phyloP scores from a whole-genome alignment of 2,329 filamentous ascomycete genomes.

The Beauveria scarabaeidicola region DNA sequence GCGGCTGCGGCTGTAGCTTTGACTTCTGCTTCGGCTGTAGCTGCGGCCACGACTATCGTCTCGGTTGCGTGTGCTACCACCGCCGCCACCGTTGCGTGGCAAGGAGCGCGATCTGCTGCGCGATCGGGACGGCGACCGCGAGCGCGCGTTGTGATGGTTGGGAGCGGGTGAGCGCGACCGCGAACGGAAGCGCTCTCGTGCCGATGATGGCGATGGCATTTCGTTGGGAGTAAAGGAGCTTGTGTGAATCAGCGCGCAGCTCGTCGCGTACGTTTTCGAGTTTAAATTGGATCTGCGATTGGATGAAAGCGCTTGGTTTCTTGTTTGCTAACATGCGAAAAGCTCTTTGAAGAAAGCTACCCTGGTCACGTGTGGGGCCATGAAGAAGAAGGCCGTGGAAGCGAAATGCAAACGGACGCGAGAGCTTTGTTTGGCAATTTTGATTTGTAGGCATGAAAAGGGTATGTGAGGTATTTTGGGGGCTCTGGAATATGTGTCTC shows the following conservation, averaged over 20 bases:
- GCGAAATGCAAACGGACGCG: constrained; percentile 17
- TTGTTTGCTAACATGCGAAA: not conserved
- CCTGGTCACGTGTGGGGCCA: constrained; percentile 8
- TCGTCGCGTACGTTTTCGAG: not conserved
- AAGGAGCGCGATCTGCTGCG: constrained; percentile 4
- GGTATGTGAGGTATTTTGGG: too few species aligned
- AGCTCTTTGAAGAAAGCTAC: constrained; percentile 5
- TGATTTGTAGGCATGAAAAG: too few species aligned
- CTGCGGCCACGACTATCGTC: constrained; percentile 16
- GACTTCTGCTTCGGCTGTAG: constrained; percentile 20
- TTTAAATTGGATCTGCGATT: not conserved
- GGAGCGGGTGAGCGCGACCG: constrained; percentile 22
- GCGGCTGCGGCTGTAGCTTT: constrained; percentile 14
- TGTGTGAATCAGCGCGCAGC: not conserved
- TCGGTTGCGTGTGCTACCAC: not conserved
- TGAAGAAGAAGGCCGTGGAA: not conserved
- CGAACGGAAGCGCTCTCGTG: constrained; percentile 26
- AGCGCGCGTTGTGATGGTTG: constrained; percentile 1
- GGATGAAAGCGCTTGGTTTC: not conserved
- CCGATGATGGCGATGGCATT: constrained; percentile 18
- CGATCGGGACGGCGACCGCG: constrained; percentile 22
- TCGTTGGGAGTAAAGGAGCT: not conserved
- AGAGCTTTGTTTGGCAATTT: constrained; percentile 22
- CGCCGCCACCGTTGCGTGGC: not conserved
- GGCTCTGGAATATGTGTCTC: not conserved